Conservation (phyloP, 106 monocot species). For the Allium sativum region DNA sequence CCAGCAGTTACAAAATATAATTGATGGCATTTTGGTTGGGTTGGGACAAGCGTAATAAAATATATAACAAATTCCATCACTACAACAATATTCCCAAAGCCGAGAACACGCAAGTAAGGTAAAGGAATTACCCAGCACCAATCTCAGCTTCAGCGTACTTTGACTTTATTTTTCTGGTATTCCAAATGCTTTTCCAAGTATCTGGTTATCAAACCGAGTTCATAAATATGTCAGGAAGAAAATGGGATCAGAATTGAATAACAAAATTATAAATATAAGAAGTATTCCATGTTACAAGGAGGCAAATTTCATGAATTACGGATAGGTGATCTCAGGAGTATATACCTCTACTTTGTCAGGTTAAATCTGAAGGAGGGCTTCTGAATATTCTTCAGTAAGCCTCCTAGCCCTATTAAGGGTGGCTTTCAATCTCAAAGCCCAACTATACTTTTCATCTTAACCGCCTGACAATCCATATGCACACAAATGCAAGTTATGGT, state of each 20-base stretch:
- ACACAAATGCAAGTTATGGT: no score
- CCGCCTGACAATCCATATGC: slow-evolving; percentile 16
- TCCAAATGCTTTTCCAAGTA: slow-evolving; percentile 73
- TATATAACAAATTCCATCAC: no score
- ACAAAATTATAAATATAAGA: no score
- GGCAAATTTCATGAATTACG: not conserved
- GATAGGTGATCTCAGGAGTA: no score
- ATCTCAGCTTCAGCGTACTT: slow-evolving; percentile 95
- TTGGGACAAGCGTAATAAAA: no score
- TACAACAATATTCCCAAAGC: no score
- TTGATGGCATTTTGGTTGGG: no score
- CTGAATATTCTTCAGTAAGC: slow-evolving; percentile 84
- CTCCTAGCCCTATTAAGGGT: slow-evolving; percentile 88
- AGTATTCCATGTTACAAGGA: not conserved
- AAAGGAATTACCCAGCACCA: slow-evolving; percentile 61
- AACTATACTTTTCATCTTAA: slow-evolving; percentile 77
- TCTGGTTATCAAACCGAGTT: slow-evolving; percentile 15
- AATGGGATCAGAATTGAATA: not conserved
- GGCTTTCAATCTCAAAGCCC: slow-evolving; percentile 80
- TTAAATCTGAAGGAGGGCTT: slow-evolving; percentile 72
- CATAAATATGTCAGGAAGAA: not conserved
- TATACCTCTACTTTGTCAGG: slow-evolving; percentile 85
- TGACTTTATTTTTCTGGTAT: slow-evolving; percentile 77
- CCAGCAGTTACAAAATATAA: no score
- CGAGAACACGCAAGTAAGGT: no score